These are phyloP conservation scores for Pneumocystis jirovecii DNA, from an alignment of 1,139 yeast species.

Conservation along the genomic window DNA sequence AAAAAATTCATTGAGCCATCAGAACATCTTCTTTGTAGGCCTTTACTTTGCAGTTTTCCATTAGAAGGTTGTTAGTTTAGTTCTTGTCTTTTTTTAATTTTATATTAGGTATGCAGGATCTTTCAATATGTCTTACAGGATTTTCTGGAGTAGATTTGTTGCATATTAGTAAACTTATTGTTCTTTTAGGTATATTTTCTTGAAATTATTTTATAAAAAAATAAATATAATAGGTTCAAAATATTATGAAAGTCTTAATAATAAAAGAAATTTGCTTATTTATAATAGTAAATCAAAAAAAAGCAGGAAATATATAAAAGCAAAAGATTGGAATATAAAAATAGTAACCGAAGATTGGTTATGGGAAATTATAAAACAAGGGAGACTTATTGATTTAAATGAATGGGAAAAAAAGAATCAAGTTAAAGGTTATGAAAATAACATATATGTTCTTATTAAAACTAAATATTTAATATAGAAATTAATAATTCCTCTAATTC, in stretches of 20 bases:
- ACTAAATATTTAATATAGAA: background rate
- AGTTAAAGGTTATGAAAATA: background rate
- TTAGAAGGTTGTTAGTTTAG: background rate
- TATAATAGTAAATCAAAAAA: background rate
- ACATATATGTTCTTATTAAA: background rate
- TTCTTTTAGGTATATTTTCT: background rate
- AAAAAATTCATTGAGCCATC: conserved; percentile 1
- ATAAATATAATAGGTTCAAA: background rate
- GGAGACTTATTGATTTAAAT: background rate
- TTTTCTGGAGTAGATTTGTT: background rate
- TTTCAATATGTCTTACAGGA: conserved; percentile 1
- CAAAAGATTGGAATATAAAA: conserved; percentile 1
- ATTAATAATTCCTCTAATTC: background rate
- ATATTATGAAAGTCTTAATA: conserved; percentile 1
- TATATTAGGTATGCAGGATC: background rate
- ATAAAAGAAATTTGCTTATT: background rate
- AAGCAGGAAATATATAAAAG: background rate
- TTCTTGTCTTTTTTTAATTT: background rate
- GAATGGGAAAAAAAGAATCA: background rate
- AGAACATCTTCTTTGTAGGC: background rate
- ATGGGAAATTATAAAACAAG: conserved; percentile 1
- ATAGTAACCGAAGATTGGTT: background rate
- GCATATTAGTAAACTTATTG: conserved; percentile 1
- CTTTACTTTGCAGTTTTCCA: background rate
- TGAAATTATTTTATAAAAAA: background rate